Conservation (phyloP, 306 rosid species). For the Quercus bicolor region DNA sequence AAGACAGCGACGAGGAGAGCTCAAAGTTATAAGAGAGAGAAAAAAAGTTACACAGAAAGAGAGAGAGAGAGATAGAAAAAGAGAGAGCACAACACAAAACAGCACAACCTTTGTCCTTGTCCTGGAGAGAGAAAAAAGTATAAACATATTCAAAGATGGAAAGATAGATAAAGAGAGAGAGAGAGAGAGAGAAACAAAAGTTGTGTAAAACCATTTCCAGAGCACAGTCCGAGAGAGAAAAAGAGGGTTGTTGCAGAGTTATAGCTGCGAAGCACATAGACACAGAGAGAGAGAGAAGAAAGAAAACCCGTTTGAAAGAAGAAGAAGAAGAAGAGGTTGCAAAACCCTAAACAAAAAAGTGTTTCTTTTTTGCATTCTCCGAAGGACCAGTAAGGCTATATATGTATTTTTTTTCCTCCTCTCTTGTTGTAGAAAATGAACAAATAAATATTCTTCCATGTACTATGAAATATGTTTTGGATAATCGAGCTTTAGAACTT, state of each 20-base stretch:
- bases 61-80: not conserved
- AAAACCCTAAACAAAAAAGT: slow-evolving; percentile 33
- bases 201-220: too few species aligned
- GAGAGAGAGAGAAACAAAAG: too few species aligned
- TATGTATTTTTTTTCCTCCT: not conserved
- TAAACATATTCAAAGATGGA: not conserved
- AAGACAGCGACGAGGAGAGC: not conserved
- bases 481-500: slow-evolving; percentile 1
- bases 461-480: not conserved
- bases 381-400: slow-evolving; percentile 5
- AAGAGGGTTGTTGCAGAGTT: slow-evolving; percentile 30
- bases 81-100: slow-evolving; percentile 8
- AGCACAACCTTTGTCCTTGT: slow-evolving; percentile 36
- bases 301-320: not conserved
- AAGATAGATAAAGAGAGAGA: too few species aligned
- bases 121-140: slow-evolving; percentile 25
- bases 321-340: not conserved
- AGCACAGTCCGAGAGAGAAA: slow-evolving; percentile 16
- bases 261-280: not conserved
- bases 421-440: not conserved
- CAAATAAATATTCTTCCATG: not conserved
- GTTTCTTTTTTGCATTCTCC: not conserved
- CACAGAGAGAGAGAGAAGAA: not conserved
- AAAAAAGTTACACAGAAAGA: not conserved
- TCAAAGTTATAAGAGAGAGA: not conserved